Base-by-base conservation (phyloP, 139 green algal species). In the Choricystis sp. region DNA sequence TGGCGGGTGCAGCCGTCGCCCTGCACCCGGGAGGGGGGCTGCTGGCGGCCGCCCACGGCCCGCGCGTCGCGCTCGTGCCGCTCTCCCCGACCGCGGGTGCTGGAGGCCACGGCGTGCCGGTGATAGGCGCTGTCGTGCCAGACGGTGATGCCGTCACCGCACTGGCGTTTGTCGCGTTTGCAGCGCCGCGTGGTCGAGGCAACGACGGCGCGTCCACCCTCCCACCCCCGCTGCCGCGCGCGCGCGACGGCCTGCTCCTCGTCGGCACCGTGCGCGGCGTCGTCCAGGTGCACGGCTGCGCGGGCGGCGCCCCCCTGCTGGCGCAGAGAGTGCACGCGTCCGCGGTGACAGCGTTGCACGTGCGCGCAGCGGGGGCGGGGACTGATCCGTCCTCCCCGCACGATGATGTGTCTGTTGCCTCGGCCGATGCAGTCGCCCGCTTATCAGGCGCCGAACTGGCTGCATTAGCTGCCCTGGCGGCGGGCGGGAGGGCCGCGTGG, bases 221-320 rank as follows among this genome's bases (percentile, higher is more conserved):
- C n/a, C n/a, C n/a, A n/a, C n/a, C n/a, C n/a, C n/a, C n/a, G n/a
- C n/a, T n/a, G 40, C 20, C 26, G 2, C 31, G 25, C 19, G 4
- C n/a, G 29, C 24, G 26, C 29, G 67, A 69, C 48, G 59, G 66
- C 22, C 73, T 64, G 66, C 59, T 90, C 49, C 62, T 86, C 48
- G 62, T 74, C 0, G 83, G 83, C 26, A 88, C 79, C 0, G 68
- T 69, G 0, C 26, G 31, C 20, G 83, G 81, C 26, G 69, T 67
- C n/a, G 31, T 88, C 25, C 77, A 87, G 68, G 62, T 90, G 9
- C 78, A 86, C 59, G 60, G 59, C 49, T 9, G 26, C 22, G 24
- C 29, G 0, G 48, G 24, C 2, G 74, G 70, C 2, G 23, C n/a
- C 22, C 57, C 82, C 26, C 30, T 89, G 64, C 76, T 81, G 56